Evolutionary conservation across 106 monocot species (phyloP).

Genomic region (Allium sativum): DNA sequence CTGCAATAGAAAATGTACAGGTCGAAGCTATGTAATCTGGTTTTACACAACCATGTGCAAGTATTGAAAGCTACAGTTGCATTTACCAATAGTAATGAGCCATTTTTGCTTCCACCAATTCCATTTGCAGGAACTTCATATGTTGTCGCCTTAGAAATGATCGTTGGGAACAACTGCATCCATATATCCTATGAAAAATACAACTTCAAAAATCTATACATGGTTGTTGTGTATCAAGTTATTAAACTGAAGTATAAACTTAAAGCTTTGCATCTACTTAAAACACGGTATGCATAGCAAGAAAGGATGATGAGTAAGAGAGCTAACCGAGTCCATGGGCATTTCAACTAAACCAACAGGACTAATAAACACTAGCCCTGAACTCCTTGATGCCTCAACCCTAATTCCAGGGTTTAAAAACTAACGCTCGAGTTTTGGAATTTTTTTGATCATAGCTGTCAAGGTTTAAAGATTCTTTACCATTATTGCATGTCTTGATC

Average conservation of each 20-base stretch:
- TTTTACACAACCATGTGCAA: too few relatives aligned
- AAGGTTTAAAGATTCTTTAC: slow-evolving; percentile 42
- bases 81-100: slow-evolving; percentile 63
- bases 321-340: slow-evolving; percentile 72
- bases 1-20: slow-evolving; percentile 19
- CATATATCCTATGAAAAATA: slow-evolving; percentile 51
- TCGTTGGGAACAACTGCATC: slow-evolving; percentile 69
- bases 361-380: slow-evolving; percentile 45
- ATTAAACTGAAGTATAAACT: too few relatives aligned
- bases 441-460: slow-evolving; percentile 68
- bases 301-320: not conserved
- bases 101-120: slow-evolving; percentile 49
- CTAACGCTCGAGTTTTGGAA: slow-evolving; percentile 30
- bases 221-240: too few relatives aligned
- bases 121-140: slow-evolving; percentile 59
- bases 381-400: slow-evolving; percentile 62
- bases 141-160: slow-evolving; percentile 70
- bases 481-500: slow-evolving; percentile 38
- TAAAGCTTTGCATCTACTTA: too few relatives aligned
- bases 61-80: slow-evolving; percentile 24
- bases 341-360: slow-evolving; percentile 55
- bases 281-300: not conserved
- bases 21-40: too few relatives aligned
- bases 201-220: not conserved
- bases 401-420: slow-evolving; percentile 31